A percentile compares a stretch with the other conserved stretches of the same genome.
Evolutionary conservation across 495 filamentous ascomycete species (phyloP).

Genomic region (Neurospora pannonica): DNA sequence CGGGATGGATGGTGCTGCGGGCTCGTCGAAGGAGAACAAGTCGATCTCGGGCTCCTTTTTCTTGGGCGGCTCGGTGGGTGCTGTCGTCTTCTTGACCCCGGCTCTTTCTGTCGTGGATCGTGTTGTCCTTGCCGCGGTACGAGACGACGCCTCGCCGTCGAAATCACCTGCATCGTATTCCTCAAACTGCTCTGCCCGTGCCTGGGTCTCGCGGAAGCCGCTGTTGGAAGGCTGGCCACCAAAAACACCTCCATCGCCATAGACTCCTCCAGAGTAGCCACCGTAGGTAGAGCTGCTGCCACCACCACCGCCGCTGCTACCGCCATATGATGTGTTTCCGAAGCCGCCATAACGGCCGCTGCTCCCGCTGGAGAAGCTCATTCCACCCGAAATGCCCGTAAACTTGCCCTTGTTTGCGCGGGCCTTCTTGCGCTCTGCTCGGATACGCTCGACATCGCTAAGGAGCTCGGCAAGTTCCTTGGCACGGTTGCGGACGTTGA

Average conservation of each 20-base stretch:
- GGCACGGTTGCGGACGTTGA: conserved; percentile 93
- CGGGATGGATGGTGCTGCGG: conserved; percentile 31
- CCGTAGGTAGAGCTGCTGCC: conserved; percentile 58
- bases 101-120: conserved; percentile 28
- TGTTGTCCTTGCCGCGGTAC: conserved; percentile 30
- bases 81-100: conserved; percentile 41
- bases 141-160: conserved; percentile 51
- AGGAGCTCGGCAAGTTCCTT: conserved; percentile 93
- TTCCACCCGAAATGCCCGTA: conserved; percentile 77
- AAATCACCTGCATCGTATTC: conserved; percentile 79
- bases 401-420: conserved; percentile 85
- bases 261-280: conserved; percentile 80
- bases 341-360: conserved; percentile 77
- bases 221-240: conserved; percentile 45
- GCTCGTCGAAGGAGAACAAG: conserved; percentile 81
- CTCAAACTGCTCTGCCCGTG: conserved; percentile 68
- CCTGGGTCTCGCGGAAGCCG: conserved; percentile 52
- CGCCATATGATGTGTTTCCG: conserved; percentile 46
- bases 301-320: conserved; percentile 42
- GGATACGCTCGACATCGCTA: conserved; percentile 86
- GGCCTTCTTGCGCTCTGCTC: conserved; percentile 90
- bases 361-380: conserved; percentile 43
- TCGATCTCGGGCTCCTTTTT: conserved; percentile 80
- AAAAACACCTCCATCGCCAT: conserved; percentile 87
- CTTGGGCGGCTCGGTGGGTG: conserved; percentile 46